A percentile compares a stretch with the other conserved stretches of the same genome.
phyloP scores from a whole-genome alignment of 2,329 filamentous ascomycete species.

The Ceratocystis colombiana region DNA sequence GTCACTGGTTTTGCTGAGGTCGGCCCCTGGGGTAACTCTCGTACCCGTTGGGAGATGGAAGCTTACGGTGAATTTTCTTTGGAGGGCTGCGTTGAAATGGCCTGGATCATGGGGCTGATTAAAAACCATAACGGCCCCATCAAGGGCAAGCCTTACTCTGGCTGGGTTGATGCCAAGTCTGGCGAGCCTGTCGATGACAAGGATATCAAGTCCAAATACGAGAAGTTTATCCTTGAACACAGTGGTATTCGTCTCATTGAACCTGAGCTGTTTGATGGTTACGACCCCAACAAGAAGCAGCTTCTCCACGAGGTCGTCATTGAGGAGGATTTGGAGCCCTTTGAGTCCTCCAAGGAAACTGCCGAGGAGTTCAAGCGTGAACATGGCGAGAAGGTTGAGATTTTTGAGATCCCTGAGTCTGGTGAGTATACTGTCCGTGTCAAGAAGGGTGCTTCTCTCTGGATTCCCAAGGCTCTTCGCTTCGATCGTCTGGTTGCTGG shows the following conservation, averaged over 20 bases:
- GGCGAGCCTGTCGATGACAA: conserved; percentile 96
- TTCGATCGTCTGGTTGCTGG: conserved; percentile 97
- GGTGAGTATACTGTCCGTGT: conserved; percentile 91
- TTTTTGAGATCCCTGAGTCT: conserved; percentile 87
- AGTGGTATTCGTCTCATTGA: conserved; percentile 96
- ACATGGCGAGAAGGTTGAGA: conserved; percentile 94
- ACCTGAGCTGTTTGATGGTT: conserved; percentile 90
- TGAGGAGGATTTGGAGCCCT: conserved; percentile 91
- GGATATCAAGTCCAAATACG: conserved; percentile 94
- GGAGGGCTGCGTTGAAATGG: conserved; percentile 97
- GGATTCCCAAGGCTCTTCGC: conserved; percentile 92
- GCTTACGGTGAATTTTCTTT: conserved; percentile 92
- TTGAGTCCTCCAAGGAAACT: conserved; percentile 94
- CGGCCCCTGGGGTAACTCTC: conserved; percentile 95
- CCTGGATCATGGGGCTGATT: conserved; percentile 99
- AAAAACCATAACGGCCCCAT: conserved; percentile 95
- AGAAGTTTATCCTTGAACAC: conserved; percentile 93
- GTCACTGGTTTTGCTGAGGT: conserved; percentile 94
- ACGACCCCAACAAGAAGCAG: conserved; percentile 98
- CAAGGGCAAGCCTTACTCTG: conserved; percentile 93
- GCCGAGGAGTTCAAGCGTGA: conserved; percentile 95
- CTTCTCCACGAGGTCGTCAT: conserved; percentile 96
- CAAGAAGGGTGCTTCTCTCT: conserved; percentile 87
- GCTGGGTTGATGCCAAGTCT: conserved; percentile 91
- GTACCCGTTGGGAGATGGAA: conserved; percentile 99